Base-by-base conservation (phyloP, 1,284 basidiomycete genomes). In the Boletellus deceptivus region DNA sequence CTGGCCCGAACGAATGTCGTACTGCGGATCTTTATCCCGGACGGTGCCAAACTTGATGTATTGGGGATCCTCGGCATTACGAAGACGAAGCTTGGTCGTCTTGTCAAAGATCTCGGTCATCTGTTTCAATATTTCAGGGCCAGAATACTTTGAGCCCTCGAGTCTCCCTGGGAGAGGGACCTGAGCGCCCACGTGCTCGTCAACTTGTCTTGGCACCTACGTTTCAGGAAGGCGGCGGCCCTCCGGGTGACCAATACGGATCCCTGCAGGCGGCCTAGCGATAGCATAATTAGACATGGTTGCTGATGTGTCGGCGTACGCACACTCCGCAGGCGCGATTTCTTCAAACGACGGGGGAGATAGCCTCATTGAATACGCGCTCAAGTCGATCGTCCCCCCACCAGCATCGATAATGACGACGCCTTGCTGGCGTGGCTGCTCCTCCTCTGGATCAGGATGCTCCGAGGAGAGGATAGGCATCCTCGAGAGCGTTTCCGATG, bases 381-480 rank as follows among this genome's bases (percentile, higher is more conserved):
- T 79, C 41, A 83, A 60, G 47, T 83, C 80, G 7, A 82, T 63
- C 0, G 79, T 82, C 1, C 80, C 80, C 40, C 80, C 79, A 3
- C 80, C 80, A 1, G 78, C 79, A 57, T 83, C 80, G 17, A 84
- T 74, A 22, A 84, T 71, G 22, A 80, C 67, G 5, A 82, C 69
- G 0, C 75, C 76, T 36, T 52, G 60, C 13, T 57, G 51, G 3
- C 55, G 74, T 72, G 56, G 48, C 13, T 44, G 33, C 9, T 52
- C 50, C n/a, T 58, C 60, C 17, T 69, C 63, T 14, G 54, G 50
- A 16, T 49, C 55, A 9, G 27, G 14, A 4, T 46, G 36, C 11
- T 52, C 60, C 16, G 53, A 18, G 10, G 59, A 54, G 37, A 68
- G 16, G 22, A 64, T 58, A 16, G 57, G 54, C 41, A 65, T 54